A percentile compares a stretch with the other conserved stretches of the same genome.
Conservation (phyloP, 2,329 filamentous ascomycete genomes). For the Zarea fungicola region DNA sequence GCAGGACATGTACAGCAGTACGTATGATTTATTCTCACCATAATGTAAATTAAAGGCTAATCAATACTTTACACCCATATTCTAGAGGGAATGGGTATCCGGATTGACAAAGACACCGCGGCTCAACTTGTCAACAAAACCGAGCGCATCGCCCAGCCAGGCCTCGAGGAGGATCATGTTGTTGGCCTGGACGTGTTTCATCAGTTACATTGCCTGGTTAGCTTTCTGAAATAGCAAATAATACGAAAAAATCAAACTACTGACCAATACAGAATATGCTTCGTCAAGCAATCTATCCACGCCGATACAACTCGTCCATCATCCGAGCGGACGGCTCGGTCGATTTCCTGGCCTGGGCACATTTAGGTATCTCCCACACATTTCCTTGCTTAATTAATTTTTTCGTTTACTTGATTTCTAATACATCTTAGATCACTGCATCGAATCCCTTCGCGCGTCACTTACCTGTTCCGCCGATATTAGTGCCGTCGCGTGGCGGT, state of each 20-base stretch:
- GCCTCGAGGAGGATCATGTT: slow-evolving; percentile 10
- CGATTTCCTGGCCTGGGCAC: slow-evolving; percentile 8
- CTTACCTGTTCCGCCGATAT: slow-evolving; percentile 13
- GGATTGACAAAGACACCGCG: slow-evolving; percentile 1
- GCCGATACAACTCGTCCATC: slow-evolving; percentile 12
- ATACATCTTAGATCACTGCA: slow-evolving; percentile 10
- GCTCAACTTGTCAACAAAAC: slow-evolving; percentile 1
- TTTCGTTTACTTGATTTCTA: too few species aligned
- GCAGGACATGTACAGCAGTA: slow-evolving; percentile 12
- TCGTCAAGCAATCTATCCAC: slow-evolving; percentile 6
- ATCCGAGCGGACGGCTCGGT: slow-evolving; percentile 9
- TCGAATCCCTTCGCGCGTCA: slow-evolving; percentile 12
- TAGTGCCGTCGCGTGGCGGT: slow-evolving; percentile 7
- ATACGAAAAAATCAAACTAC: neutral
- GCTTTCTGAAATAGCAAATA: neutral
- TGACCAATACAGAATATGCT: slow-evolving; percentile 8
- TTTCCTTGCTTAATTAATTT: too few species aligned
- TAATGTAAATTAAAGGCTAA: neutral
- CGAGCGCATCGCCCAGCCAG: neutral
- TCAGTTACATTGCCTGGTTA: slow-evolving; percentile 13
- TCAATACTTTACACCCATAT: neutral
- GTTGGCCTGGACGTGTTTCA: slow-evolving; percentile 14
- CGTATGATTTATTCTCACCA: neutral
- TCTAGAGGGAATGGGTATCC: slow-evolving; percentile 7
- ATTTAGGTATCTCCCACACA: slow-evolving; percentile 8